These are phyloP conservation scores for Xylariaceae sp. DNA, from an alignment of 2,329 filamentous ascomycete species.

Conservation along the genomic window DNA sequence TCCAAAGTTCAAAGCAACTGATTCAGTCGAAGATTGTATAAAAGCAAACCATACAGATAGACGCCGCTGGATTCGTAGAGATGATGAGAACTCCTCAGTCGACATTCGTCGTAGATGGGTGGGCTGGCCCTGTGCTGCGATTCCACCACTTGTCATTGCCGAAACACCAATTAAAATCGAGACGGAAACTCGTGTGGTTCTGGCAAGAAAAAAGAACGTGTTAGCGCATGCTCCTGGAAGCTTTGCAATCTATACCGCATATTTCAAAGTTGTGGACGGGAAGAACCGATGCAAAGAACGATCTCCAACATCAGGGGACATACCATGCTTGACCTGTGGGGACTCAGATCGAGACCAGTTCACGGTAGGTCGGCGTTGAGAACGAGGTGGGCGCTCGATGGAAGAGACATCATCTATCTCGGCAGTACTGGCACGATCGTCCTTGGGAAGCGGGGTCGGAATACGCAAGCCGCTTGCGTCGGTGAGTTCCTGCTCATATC, in stretches of 20 bases:
- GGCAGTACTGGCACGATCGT: conserved; percentile 13
- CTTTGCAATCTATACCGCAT: too few species aligned
- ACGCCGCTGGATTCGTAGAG: too few species aligned
- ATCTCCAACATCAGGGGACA: too few species aligned
- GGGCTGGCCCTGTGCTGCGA: too few species aligned
- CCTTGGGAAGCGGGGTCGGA: conserved; percentile 19
- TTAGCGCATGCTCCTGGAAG: neutral
- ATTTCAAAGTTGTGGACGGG: too few species aligned
- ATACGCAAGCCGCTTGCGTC: conserved; percentile 8
- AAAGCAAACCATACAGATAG: too few species aligned
- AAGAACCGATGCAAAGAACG: too few species aligned
- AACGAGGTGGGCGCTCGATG: conserved; percentile 13
- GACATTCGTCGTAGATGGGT: too few species aligned
- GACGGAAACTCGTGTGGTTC: neutral
- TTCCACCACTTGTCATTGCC: too few species aligned
- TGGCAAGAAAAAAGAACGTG: neutral
- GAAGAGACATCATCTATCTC: conserved; percentile 20
- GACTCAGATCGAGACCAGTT: conserved; percentile 18
- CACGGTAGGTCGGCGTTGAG: conserved; percentile 3
- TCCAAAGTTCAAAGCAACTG: too few species aligned
- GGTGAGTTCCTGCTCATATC: conserved; percentile 12
- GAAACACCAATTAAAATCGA: neutral
- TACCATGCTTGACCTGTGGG: conserved; percentile 12
- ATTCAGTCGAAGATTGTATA: too few species aligned
- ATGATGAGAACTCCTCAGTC: too few species aligned